Evolutionary conservation across 2,329 filamentous ascomycete species (phyloP).

Genomic region (Pyrenochaeta sp.): DNA sequence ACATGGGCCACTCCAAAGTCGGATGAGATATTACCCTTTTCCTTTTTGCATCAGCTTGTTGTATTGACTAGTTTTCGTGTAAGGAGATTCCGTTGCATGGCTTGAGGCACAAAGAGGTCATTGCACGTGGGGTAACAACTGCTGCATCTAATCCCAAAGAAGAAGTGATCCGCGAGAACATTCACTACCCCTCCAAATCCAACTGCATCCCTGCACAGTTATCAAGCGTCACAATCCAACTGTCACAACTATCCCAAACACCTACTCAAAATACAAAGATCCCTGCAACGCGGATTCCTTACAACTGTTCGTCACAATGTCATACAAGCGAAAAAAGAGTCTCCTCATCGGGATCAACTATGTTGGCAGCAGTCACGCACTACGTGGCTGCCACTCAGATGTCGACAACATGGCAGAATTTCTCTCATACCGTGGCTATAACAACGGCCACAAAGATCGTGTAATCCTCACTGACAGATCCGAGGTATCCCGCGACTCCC

Average conservation of each 20-base stretch:
- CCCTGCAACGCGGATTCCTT: neutral
- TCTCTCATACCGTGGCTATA: conserved; percentile 54
- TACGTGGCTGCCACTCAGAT: conserved; percentile 60
- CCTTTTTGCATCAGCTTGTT: no score
- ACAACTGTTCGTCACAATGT: conserved; percentile 13
- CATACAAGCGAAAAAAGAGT: conserved; percentile 52
- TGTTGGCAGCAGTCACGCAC: conserved; percentile 52
- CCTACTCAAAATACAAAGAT: neutral
- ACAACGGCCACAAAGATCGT: conserved; percentile 51
- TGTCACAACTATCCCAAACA: neutral
- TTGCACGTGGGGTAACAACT: conserved; percentile 4
- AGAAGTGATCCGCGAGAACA: conserved; percentile 22
- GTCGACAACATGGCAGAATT: conserved; percentile 60
- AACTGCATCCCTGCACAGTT: neutral
- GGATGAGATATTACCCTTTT: neutral
- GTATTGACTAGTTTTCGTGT: no score
- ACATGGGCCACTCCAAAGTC: neutral
- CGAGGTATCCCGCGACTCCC: conserved; percentile 36
- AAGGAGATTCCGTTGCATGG: no score
- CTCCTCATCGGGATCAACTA: conserved; percentile 66
- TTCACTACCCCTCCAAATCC: conserved; percentile 35
- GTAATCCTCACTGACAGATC: conserved; percentile 56
- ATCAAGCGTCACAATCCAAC: neutral
- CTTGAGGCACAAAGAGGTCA: conserved; percentile 1
- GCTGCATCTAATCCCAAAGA: conserved; percentile 12